Base-by-base conservation (phyloP, 345 rosid species). In the Clarkia xantiana region DNA sequence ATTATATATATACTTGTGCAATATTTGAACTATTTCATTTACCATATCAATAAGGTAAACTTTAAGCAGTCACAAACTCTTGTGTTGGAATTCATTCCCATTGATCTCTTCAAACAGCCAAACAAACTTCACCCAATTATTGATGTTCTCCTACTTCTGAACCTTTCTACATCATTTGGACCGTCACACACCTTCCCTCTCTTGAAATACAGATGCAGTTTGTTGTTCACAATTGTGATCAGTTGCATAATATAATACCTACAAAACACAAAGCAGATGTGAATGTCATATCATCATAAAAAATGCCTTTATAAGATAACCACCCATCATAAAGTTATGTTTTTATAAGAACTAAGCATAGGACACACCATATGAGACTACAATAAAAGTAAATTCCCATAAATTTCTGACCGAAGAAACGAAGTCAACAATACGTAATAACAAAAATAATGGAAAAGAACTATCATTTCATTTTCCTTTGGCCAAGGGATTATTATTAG, bases 31-130 rank as follows among this genome's bases (percentile, higher is more conserved):
- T n/a, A n/a, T n/a, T n/a, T 6, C 9, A 45, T 8, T 14, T 63
- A 85, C 94, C 90, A 82, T 89, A 67, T 80, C 95, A 55, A 80
- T 40, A 0, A 86, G 95, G 46, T 64, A 76, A 23, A 78, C 78
- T 47, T 74, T 70, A 10, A 70, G 56, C 11, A 69, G 70, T 88
- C 47, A 78, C 67, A 46, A 84, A 71, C 62, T 73, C 78, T 66
- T 80, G 78, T 53, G 84, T 65, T 70, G 80, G n/a, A 88, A 88
- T 42, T 82, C 83, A 48, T 84, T 84, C 9, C 89, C 83, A 10
- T 86, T 82, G n/a, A 76, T 47, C 42, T 77, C 86, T 61, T 84
- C 83, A 23, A 82, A 82, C 3, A 80, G 74, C 64, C 66, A 73
- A 0, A 58, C 71, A 20, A 82, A 84, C 66, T 84, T 75, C 14